These are phyloP conservation scores for Trypanosoma conorhini DNA, from an alignment of 208 protist species.

Conservation along the genomic window DNA sequence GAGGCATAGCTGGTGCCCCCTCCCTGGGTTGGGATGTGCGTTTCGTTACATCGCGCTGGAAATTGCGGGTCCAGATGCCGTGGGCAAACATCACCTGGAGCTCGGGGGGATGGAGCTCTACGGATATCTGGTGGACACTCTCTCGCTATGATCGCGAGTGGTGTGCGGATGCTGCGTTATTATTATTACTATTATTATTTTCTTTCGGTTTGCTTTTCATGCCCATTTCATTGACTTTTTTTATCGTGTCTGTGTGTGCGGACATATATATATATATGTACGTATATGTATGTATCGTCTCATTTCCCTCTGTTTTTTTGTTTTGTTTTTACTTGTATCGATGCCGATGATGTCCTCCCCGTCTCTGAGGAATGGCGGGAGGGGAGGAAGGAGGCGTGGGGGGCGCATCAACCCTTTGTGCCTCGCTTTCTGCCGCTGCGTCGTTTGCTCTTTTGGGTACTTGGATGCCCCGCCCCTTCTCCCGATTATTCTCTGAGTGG, in stretches of 20 bases:
- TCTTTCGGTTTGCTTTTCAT: no score
- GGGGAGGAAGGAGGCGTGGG: not conserved
- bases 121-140: constrained; percentile 14
- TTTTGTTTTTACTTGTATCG: constrained; percentile 6
- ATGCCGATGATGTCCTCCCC: not conserved
- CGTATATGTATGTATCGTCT: not conserved
- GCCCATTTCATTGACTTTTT: no score
- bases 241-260: no score
- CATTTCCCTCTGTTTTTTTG: constrained; percentile 8
- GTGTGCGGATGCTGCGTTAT: not conserved
- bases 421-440: not conserved
- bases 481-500: not conserved
- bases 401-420: not conserved
- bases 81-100: constrained; percentile 25
- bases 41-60: constrained; percentile 30
- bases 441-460: not conserved
- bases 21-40: not conserved
- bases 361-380: not conserved
- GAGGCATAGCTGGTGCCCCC: not conserved
- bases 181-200: not conserved
- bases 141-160: not conserved
- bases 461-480: not conserved
- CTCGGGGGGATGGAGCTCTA: constrained; percentile 26
- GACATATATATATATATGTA: no score
- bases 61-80: constrained; percentile 15